Conservation (phyloP, 2,329 filamentous ascomycete genomes). For the Plenodomus tracheiphilus region DNA sequence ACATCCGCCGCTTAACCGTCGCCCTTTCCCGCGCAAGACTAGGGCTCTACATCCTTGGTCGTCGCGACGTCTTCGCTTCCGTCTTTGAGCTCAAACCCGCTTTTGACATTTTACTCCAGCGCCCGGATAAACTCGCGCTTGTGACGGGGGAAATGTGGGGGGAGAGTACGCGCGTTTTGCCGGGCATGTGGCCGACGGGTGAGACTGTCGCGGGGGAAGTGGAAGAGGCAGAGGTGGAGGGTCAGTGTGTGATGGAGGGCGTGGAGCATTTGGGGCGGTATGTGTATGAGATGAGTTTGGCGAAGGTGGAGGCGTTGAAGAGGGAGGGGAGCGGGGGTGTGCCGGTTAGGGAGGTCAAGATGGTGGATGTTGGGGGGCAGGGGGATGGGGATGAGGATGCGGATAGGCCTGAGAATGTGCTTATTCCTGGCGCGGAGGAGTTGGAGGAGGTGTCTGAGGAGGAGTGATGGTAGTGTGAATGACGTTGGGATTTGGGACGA, state of each 20-base stretch:
- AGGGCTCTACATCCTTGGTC: conserved; percentile 88
- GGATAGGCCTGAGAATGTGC: conserved; percentile 37
- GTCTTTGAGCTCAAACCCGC: conserved; percentile 87
- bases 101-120: conserved; percentile 75
- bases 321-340: conserved; percentile 44
- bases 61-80: conserved; percentile 83
- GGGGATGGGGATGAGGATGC: conserved; percentile 30
- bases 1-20: conserved; percentile 90
- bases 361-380: conserved; percentile 31
- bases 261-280: conserved; percentile 96
- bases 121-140: conserved; percentile 80
- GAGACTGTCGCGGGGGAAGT: conserved; percentile 26
- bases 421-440: conserved; percentile 14
- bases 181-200: neutral
- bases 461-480: neutral
- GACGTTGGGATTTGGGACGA: too few relatives aligned
- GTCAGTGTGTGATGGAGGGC: conserved; percentile 74
- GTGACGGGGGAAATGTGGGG: conserved; percentile 82
- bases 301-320: conserved; percentile 64
- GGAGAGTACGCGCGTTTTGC: conserved; percentile 60
- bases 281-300: conserved; percentile 92
- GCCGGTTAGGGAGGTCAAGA: conserved; percentile 41
- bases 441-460: neutral
- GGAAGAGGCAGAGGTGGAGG: conserved; percentile 52
- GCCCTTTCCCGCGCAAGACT: conserved; percentile 89